phyloP scores from a whole-genome alignment of 768 basidiomycete genomes.

The Lactarius hengduanensis region DNA sequence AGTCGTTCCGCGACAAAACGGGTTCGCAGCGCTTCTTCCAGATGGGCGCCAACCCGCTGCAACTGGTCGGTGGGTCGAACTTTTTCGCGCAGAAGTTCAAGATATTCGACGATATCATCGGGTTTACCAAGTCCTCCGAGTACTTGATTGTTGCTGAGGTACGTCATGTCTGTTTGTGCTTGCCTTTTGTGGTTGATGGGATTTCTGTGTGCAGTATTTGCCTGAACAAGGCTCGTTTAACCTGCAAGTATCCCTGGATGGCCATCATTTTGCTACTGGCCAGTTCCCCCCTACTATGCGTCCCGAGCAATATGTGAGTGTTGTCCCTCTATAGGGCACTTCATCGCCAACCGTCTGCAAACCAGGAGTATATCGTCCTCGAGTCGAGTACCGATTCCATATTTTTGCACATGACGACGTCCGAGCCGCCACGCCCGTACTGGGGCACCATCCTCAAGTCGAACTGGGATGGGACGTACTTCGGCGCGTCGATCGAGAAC shows the following conservation, averaged over 20 bases:
- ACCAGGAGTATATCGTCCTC: conserved; percentile 85
- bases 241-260: conserved; percentile 92
- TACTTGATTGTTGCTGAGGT: conserved; percentile 96
- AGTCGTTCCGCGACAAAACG: conserved; percentile 77
- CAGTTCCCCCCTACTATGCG: conserved; percentile 89
- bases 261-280: conserved; percentile 78
- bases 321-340: neutral
- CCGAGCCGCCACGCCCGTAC: conserved; percentile 63
- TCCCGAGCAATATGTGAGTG: conserved; percentile 81
- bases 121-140: conserved; percentile 96
- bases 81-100: conserved; percentile 72
- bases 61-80: conserved; percentile 73
- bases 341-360: neutral
- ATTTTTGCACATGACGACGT: conserved; percentile 96
- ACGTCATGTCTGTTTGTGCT: neutral
- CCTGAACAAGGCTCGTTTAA: conserved; percentile 60
- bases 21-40: conserved; percentile 69
- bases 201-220: conserved; percentile 43
- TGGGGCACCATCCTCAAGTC: conserved; percentile 95
- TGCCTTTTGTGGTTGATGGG: neutral
- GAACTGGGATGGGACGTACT: conserved; percentile 98
- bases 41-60: conserved; percentile 57
- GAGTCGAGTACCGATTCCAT: conserved; percentile 92
- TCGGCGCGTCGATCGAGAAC: conserved; percentile 78
- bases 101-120: conserved; percentile 85